phyloP scores from a whole-genome alignment of 208 protist genomes.

The Acanthamoeba triangularis region DNA sequence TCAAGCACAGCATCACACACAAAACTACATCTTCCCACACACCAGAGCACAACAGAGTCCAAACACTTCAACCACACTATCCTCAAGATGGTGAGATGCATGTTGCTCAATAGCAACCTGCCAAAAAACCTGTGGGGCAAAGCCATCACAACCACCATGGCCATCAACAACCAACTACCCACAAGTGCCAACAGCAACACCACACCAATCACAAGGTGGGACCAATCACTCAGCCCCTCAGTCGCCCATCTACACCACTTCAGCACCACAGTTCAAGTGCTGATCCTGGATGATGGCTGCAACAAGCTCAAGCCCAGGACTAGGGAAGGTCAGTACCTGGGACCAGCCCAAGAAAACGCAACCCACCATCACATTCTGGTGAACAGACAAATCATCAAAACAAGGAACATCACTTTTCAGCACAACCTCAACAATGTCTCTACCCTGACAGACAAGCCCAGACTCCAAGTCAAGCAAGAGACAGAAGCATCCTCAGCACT shows the following conservation, averaged over 20 bases:
- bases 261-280: background rate
- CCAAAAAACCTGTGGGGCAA: background rate
- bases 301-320: background rate
- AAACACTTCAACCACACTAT: background rate
- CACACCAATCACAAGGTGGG: background rate
- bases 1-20: background rate
- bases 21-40: background rate
- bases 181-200: background rate
- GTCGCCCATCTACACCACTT: background rate
- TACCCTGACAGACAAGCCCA: too few relatives aligned
- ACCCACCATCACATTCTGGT: background rate
- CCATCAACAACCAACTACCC: background rate
- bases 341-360: background rate
- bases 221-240: background rate
- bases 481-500: too few relatives aligned
- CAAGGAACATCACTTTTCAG: background rate
- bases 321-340: background rate
- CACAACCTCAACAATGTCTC: too few relatives aligned
- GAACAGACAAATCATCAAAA: background rate
- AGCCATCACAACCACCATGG: background rate
- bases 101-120: background rate
- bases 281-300: background rate
- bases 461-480: too few relatives aligned
- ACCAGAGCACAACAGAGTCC: slow-evolving; percentile 32
- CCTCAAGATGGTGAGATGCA: background rate